phyloP scores from a whole-genome alignment of 306 rosid genomes.

The Neltuma alba region DNA sequence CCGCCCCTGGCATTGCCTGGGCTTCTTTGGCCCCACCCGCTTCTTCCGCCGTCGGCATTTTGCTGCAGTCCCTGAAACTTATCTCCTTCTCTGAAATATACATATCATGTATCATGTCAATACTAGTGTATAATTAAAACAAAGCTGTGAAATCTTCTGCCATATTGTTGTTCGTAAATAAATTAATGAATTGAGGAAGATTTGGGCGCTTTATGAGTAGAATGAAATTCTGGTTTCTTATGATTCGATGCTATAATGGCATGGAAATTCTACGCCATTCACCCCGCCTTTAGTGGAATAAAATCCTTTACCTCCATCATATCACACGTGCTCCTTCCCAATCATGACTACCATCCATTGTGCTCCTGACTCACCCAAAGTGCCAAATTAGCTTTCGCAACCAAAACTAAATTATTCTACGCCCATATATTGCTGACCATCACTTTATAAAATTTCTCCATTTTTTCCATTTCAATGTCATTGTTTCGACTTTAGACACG shows the following conservation, averaged over 20 bases:
- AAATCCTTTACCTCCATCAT: slow-evolving; percentile 35
- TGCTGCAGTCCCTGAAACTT: slow-evolving; percentile 50
- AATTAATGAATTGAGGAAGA: neutral
- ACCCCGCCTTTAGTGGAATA: slow-evolving; percentile 39
- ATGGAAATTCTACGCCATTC: slow-evolving; percentile 23
- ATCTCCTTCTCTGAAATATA: slow-evolving; percentile 52
- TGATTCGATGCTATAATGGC: slow-evolving; percentile 38
- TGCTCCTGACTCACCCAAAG: slow-evolving; percentile 31
- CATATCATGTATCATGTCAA: neutral
- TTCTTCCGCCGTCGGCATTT: slow-evolving; percentile 32
- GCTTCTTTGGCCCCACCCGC: slow-evolving; percentile 15
- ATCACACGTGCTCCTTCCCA: slow-evolving; percentile 49
- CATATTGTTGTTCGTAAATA: slow-evolving; percentile 1
- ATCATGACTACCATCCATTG: slow-evolving; percentile 44
- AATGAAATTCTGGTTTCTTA: slow-evolving; percentile 13
- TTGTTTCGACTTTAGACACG: neutral
- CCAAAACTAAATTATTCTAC: neutral
- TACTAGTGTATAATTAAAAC: neutral
- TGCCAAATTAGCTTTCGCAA: neutral
- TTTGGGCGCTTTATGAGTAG: neutral
- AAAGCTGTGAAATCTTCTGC: neutral
- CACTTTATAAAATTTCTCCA: neutral
- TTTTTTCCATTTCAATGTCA: neutral
- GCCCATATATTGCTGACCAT: neutral
- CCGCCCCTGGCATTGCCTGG: slow-evolving; percentile 74